Percentiles rank a stretch among this genome's conserved stretches.
Conservation (phyloP, 176 grass and related monocot species). For the Zoysia japonica region DNA sequence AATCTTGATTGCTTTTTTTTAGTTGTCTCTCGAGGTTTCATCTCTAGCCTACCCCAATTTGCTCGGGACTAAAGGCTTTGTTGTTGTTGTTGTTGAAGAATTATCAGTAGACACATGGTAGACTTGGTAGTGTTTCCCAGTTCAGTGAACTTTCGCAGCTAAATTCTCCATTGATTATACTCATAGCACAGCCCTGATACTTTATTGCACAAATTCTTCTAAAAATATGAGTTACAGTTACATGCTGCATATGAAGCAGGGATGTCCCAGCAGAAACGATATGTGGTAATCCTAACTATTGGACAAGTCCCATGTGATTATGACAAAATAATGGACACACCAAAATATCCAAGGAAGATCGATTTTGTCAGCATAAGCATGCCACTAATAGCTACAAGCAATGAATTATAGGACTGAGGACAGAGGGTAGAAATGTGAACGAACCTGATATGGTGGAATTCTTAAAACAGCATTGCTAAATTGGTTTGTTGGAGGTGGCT, state of each 20-base stretch:
- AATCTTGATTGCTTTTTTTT: not conserved
- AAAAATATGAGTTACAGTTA: conserved; percentile 23
- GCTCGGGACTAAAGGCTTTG: no score
- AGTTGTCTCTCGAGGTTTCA: not conserved
- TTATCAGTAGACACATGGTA: not conserved
- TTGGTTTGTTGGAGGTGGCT: conserved; percentile 32
- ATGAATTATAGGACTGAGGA: not conserved
- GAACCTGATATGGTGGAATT: conserved; percentile 54
- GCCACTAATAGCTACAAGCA: conserved; percentile 22
- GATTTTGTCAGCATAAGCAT: conserved; percentile 20
- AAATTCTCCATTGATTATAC: conserved; percentile 31
- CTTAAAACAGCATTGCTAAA: conserved; percentile 39
- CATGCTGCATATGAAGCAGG: conserved; percentile 17
- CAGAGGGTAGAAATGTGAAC: conserved; percentile 24
- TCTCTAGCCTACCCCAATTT: no score
- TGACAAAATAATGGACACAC: conserved; percentile 8
- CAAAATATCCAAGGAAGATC: conserved; percentile 11
- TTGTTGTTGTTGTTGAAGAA: not conserved
- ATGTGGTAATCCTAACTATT: conserved; percentile 13
- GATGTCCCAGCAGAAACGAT: not conserved
- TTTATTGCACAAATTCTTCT: not conserved
- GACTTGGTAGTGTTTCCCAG: not conserved
- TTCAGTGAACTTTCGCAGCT: conserved; percentile 7
- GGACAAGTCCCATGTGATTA: not conserved
- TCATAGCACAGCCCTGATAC: not conserved